Evolutionary conservation across 768 basidiomycete species (phyloP).

Genomic region (Paxillus rubicundulus): DNA sequence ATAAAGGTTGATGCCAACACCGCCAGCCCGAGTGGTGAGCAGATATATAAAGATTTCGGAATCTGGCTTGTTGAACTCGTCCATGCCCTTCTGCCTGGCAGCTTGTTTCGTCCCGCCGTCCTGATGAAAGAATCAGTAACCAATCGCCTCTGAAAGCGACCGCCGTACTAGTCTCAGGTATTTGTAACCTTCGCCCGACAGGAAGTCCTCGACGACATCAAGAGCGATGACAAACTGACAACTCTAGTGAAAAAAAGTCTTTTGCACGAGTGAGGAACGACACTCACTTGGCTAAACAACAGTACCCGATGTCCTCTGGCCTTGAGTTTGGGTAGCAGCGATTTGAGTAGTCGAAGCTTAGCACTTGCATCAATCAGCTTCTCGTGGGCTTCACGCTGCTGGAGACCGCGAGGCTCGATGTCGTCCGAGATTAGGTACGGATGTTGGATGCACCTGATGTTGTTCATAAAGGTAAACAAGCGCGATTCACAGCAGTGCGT

Average conservation of each 20-base stretch:
- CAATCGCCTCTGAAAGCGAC: constrained; percentile 1
- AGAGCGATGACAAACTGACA: constrained; percentile 85
- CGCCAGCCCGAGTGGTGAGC: constrained; percentile 89
- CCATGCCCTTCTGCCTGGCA: constrained; percentile 92
- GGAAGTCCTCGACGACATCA: constrained; percentile 85
- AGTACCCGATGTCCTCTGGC: constrained; percentile 85
- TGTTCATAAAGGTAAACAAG: constrained; percentile 1
- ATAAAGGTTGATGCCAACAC: constrained; percentile 88
- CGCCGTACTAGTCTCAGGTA: constrained; percentile 69
- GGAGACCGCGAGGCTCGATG: constrained; percentile 70
- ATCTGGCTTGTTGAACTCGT: constrained; percentile 84
- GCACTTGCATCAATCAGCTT: constrained; percentile 80
- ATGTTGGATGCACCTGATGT: constrained; percentile 78
- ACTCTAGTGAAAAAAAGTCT: not conserved
- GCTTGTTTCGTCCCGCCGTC: constrained; percentile 87
- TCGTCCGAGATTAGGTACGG: constrained; percentile 81
- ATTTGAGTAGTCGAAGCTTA: constrained; percentile 79
- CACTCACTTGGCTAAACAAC: constrained; percentile 82
- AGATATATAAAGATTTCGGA: constrained; percentile 92
- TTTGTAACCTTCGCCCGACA: constrained; percentile 75
- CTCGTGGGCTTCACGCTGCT: constrained; percentile 62
- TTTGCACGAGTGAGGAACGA: not conserved
- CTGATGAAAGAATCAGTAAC: constrained; percentile 37
- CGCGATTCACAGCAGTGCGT: constrained; percentile 23
- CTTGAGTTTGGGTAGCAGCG: constrained; percentile 78